Evolutionary conservation across 2,329 filamentous ascomycete genomes (phyloP), one percentile per base, ranked within the genome.

Genomic region (Ascomycota sp.): DNA sequence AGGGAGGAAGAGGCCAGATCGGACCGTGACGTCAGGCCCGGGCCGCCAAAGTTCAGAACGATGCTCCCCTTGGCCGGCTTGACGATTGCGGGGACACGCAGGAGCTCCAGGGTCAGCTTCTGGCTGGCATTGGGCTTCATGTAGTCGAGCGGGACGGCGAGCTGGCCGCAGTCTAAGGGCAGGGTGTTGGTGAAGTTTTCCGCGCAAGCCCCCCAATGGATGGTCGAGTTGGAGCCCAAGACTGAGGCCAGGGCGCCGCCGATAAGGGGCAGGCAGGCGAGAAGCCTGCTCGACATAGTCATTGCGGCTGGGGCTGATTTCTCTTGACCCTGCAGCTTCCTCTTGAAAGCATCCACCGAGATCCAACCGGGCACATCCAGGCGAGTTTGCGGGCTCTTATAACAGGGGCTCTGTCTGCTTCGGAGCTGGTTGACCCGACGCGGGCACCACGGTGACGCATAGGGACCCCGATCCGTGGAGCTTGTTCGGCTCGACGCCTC

Each of bases 31-130:
- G 8, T 10, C 7, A 30, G 31, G 3, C 39, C 41, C 24, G 36
- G 33, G 6, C 29, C 35, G 24, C 31, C 34, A 36, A 37, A 36
- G 31, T 53, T 53, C 34, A 51, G 35, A 21, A 51, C 27, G 27
- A 52, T 51, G 35, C 43, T 50, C 2, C 49, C 47, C 29, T 45
- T 44, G 5, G 38, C 40, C 3, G 44, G 42, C 28, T 40, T 39
- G 2, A 37, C 28, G 1, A 41, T 25, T 10, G 38, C 33, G 8
- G 31, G 28, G 10, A 43, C 26, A 9, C 38, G 37, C 12, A 38
- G 26, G 5, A 43, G 37, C 6, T 36, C 21, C 25, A 44, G 36
- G 9, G 33, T 25, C 12, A 44, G 16, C 24, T 29, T 32, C 11
- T 25, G 30, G 27, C 29, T 29, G 16, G 27, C 9, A 6, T 9